Base-by-base conservation (phyloP, 208 protist species). In the Phytomonas serpens region DNA sequence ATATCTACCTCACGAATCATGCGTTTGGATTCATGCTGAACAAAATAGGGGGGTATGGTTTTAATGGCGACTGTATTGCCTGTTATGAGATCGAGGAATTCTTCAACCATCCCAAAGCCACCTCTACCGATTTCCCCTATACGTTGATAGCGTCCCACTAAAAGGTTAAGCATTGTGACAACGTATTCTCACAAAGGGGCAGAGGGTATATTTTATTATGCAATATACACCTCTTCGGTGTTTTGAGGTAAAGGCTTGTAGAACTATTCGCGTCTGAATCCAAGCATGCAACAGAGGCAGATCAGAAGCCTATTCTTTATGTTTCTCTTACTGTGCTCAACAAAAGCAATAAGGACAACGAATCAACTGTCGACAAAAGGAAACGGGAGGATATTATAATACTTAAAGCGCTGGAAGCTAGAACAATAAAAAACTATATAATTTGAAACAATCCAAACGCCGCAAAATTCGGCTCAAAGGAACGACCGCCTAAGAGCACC, bases 81-180 rank as follows among this genome's bases (percentile, higher is more conserved):
- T 4, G 82, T 94, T 27, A 94, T 69, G 32, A 86, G 71, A 69
- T 97, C 92, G 38, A 36, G 68, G 72, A 97, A 98, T 78, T 99
- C 97, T 77, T 98, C 98, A 27, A 99, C 98, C 32, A 98, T 90
- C 61, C 98, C 98, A 70, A 99, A 99, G 29, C 97, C 98, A 31
- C 98, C 98, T 67, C 97, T 85, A 64, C 93, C 93, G 63, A 97
- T 88, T 66, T 85, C 66, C 68, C 78, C 70, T 61, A 83, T 66
- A 3, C 81, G 78, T 32, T 84, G 71, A 75, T 95, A 95, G 27
- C 90, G 88, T 11, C 90, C 88, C 16, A 84, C 85, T n/a, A 95
- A 73, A 9, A 84, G 71, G 19, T 72, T 63, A 62, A 72, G 72
- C 33, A 67, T 78, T 77, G 68, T 87, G 86, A 52, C 74, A 62